phyloP scores from a whole-genome alignment of 2,329 filamentous ascomycete species.

The Diaporthe sp. region DNA sequence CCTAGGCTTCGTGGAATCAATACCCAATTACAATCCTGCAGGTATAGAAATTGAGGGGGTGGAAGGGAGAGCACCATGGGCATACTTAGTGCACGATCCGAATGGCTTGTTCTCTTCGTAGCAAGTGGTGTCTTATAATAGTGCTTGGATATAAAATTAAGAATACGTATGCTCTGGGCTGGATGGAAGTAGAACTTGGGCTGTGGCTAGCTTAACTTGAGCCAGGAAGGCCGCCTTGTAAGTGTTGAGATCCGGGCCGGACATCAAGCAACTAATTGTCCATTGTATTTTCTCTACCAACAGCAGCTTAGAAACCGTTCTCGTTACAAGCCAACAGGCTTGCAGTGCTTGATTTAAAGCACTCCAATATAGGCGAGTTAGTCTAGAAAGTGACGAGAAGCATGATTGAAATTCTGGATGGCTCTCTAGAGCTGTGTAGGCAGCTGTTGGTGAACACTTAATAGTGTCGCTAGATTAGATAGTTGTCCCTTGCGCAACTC shows the following conservation, averaged over 20 bases:
- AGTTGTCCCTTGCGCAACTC: not conserved
- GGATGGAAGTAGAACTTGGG: too few relatives aligned
- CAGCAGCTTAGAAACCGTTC: not conserved
- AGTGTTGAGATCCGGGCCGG: too few relatives aligned
- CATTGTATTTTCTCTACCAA: not conserved
- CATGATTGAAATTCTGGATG: not conserved
- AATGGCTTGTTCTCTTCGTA: constrained; percentile 1
- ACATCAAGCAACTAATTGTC: too few relatives aligned
- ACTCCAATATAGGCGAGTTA: not conserved
- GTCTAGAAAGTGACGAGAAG: not conserved
- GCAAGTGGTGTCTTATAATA: not conserved
- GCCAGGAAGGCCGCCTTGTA: too few relatives aligned
- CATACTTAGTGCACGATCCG: not conserved
- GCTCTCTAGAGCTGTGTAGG: too few relatives aligned
- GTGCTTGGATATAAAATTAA: too few relatives aligned
- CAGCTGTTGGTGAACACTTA: not conserved
- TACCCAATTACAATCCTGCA: not conserved
- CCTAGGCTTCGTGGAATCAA: not conserved
- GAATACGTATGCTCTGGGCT: too few relatives aligned
- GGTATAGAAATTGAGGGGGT: not conserved
- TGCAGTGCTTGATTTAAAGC: not conserved
- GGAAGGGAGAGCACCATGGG: not conserved
- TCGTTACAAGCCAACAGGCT: not conserved
- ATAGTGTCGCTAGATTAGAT: not conserved
- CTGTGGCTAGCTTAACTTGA: too few relatives aligned